Evolutionary conservation across 2,329 filamentous ascomycete species (phyloP).

Genomic region (Fusarium citri): DNA sequence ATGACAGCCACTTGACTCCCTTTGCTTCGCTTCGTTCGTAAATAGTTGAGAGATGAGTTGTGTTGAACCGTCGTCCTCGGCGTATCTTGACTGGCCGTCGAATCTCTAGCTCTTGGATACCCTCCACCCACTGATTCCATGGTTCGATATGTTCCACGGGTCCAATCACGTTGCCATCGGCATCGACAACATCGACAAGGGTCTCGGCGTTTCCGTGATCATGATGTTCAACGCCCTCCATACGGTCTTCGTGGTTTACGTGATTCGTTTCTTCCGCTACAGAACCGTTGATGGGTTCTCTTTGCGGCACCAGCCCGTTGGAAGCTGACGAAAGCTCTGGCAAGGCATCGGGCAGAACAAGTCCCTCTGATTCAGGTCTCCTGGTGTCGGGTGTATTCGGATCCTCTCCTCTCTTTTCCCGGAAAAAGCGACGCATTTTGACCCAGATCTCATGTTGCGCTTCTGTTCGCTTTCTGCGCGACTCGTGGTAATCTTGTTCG

Average conservation of each 20-base stretch:
- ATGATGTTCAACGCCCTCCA: constrained; percentile 40
- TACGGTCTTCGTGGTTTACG: constrained; percentile 18
- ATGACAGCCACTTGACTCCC: constrained; percentile 59
- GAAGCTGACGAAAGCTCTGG: constrained; percentile 15
- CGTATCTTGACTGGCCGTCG: constrained; percentile 57
- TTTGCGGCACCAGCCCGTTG: constrained; percentile 23
- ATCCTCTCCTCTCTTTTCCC: constrained; percentile 46
- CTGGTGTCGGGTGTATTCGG: constrained; percentile 24
- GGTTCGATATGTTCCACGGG: constrained; percentile 52
- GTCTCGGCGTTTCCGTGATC: constrained; percentile 20
- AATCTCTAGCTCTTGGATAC: constrained; percentile 53
- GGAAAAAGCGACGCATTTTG: constrained; percentile 52
- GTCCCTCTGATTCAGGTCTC: constrained; percentile 29
- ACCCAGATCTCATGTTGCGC: constrained; percentile 45
- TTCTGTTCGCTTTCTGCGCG: constrained; percentile 46
- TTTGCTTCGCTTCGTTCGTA: constrained; percentile 57
- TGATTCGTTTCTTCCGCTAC: not conserved
- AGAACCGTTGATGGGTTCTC: constrained; percentile 4
- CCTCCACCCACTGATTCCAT: constrained; percentile 56
- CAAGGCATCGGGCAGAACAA: constrained; percentile 23
- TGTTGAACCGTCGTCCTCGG: constrained; percentile 55
- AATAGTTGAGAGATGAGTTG: constrained; percentile 54
- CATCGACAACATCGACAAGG: constrained; percentile 53
- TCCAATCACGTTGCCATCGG: constrained; percentile 54
- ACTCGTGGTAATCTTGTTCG: constrained; percentile 49